Percentiles rank a stretch among this genome's conserved stretches.
Evolutionary conservation across 176 grass and related monocot species (phyloP).

Genomic region (Panicum miliaceum): DNA sequence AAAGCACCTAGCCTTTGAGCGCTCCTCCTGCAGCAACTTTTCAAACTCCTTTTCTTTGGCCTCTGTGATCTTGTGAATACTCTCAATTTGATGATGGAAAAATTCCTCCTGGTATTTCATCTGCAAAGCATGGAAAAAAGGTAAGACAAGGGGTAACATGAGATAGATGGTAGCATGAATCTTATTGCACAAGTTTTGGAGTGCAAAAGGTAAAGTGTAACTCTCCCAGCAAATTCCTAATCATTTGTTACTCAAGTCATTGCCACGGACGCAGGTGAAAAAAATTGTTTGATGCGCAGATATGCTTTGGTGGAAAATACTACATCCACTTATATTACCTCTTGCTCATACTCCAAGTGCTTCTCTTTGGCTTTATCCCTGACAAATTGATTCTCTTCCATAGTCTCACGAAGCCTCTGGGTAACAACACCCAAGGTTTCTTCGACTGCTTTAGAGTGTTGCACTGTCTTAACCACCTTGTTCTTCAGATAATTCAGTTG

Average conservation of each 20-base stretch:
- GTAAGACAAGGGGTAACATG: slow-evolving; percentile 16
- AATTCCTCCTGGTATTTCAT: slow-evolving; percentile 77
- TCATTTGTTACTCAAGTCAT: neutral
- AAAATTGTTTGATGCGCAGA: neutral
- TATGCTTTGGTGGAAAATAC: neutral
- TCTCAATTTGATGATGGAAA: slow-evolving; percentile 75
- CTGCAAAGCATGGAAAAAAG: slow-evolving; percentile 48
- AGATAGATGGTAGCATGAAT: slow-evolving; percentile 12
- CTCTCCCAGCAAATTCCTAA: neutral
- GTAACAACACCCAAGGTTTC: slow-evolving; percentile 51
- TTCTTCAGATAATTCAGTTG: slow-evolving; percentile 65
- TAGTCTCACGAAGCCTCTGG: slow-evolving; percentile 61
- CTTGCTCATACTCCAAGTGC: slow-evolving; percentile 73
- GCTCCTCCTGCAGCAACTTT: slow-evolving; percentile 63
- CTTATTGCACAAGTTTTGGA: slow-evolving; percentile 1
- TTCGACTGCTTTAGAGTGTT: slow-evolving; percentile 68
- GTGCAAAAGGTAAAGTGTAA: neutral
- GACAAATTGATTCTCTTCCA: slow-evolving; percentile 56
- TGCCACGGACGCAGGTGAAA: neutral
- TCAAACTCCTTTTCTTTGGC: slow-evolving; percentile 70
- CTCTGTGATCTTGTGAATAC: slow-evolving; percentile 62
- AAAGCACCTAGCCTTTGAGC: slow-evolving; percentile 57
- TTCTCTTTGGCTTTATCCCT: slow-evolving; percentile 61
- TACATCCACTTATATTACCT: slow-evolving; percentile 51
- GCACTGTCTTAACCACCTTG: slow-evolving; percentile 61